These are phyloP conservation scores for Dothiorella sarmentorum DNA, from an alignment of 2,329 filamentous ascomycete species.

Conservation along the genomic window DNA sequence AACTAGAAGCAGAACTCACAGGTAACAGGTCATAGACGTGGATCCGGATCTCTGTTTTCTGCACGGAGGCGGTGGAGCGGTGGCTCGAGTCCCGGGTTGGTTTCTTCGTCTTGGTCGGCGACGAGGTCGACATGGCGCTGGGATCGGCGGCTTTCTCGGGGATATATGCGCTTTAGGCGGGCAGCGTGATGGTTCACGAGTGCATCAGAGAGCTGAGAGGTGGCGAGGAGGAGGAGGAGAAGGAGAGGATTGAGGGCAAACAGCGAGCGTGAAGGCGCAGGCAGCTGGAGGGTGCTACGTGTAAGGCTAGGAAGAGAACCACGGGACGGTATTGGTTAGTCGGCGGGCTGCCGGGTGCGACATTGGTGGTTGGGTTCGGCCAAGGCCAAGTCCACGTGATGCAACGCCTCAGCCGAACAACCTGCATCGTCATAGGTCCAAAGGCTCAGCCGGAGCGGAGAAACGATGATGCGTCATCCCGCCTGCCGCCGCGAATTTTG, in stretches of 20 bases:
- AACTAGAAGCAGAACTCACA: conserved; percentile 41
- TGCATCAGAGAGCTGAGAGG: background rate
- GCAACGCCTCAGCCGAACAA: too few species aligned
- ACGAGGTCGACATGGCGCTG: conserved; percentile 13
- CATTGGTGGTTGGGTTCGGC: conserved; percentile 16
- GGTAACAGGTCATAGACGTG: conserved; percentile 76
- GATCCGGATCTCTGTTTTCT: conserved; percentile 71
- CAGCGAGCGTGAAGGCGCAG: background rate
- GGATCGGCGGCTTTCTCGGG: conserved; percentile 14
- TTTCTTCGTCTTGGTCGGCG: conserved; percentile 26
- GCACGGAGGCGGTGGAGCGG: conserved; percentile 64
- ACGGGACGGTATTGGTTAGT: conserved; percentile 16
- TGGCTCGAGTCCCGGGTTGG: conserved; percentile 42
- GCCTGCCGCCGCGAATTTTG: conserved; percentile 7
- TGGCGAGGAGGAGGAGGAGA: background rate
- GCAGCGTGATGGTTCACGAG: background rate
- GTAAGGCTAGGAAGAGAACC: conserved; percentile 7
- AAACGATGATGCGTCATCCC: conserved; percentile 13
- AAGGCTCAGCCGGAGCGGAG: conserved; percentile 15
- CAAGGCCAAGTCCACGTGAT: background rate
- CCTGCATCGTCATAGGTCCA: too few species aligned
- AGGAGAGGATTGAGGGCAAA: background rate
- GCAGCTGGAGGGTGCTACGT: background rate
- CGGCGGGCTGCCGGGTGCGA: background rate
- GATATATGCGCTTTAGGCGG: conserved; percentile 15